phyloP scores from a whole-genome alignment of 371 early-diverging fungal species.

The Saksenaea oblongispora region DNA sequence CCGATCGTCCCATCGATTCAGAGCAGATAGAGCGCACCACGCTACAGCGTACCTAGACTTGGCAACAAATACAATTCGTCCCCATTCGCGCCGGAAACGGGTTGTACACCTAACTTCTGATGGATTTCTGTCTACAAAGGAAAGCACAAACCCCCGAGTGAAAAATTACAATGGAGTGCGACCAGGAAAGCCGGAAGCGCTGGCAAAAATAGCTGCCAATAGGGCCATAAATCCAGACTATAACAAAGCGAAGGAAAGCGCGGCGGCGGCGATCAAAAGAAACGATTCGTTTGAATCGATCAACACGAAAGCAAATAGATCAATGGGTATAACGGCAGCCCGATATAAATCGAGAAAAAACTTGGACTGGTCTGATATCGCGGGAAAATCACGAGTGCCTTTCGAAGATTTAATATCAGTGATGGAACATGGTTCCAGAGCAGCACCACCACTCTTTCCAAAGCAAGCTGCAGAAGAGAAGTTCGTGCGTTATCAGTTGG shows the following conservation, averaged over 20 bases:
- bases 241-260: not conserved
- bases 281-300: conserved; percentile 13
- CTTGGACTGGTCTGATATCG: conserved; percentile 46
- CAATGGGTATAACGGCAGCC: conserved; percentile 49
- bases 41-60: conserved; percentile 46
- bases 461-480: conserved; percentile 79
- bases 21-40: conserved; percentile 21
- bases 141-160: not conserved
- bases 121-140: not conserved
- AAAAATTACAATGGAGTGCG: not conserved
- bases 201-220: not conserved
- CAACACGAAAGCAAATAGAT: conserved; percentile 29
- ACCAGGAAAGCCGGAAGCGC: not conserved
- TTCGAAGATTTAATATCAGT: conserved; percentile 65
- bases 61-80: conserved; percentile 22
- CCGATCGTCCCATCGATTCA: conserved; percentile 21
- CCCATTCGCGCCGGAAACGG: conserved; percentile 5
- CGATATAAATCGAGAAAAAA: conserved; percentile 44
- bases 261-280: not conserved
- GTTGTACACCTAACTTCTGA: not conserved
- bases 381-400: conserved; percentile 52
- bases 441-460: conserved; percentile 71
- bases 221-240: not conserved
- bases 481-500: conserved; percentile 78
- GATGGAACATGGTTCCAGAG: conserved; percentile 66